These are phyloP conservation scores for Creolimax fragrantissima DNA, from an alignment of 78 protist genomes.

Conservation along the genomic window DNA sequence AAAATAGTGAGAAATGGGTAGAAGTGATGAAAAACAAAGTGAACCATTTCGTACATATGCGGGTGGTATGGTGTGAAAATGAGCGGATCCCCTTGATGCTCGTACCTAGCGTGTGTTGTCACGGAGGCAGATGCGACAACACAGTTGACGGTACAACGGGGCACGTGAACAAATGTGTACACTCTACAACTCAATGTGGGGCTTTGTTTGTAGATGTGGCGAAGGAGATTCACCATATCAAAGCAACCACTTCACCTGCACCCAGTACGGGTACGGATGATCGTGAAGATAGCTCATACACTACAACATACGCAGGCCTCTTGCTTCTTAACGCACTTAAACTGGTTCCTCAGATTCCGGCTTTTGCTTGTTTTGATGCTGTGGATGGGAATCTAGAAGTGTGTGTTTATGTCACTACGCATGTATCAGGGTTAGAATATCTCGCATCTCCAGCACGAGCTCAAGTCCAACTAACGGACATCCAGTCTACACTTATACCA, in stretches of 20 bases:
- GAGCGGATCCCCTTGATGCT: too few species aligned
- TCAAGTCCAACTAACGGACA: background rate
- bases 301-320: background rate
- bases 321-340: background rate
- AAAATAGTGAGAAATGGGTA: too few species aligned
- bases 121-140: too few species aligned
- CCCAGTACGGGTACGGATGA: too few species aligned
- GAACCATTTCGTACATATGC: too few species aligned
- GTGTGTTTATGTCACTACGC: background rate
- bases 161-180: too few species aligned
- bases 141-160: too few species aligned
- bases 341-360: background rate
- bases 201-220: background rate
- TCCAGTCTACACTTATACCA: background rate
- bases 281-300: background rate
- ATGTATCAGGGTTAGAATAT: background rate
- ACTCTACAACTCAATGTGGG: too few species aligned
- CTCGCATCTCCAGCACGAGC: background rate
- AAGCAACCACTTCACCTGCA: background rate
- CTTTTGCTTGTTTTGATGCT: background rate
- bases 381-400: background rate
- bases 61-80: too few species aligned
- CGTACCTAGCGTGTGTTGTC: too few species aligned
- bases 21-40: too few species aligned
- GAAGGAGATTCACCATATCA: background rate